A percentile compares a stretch with the other conserved stretches of the same genome.
Conservation (phyloP, 148 eudicot species). For the Polygonum aviculare region DNA sequence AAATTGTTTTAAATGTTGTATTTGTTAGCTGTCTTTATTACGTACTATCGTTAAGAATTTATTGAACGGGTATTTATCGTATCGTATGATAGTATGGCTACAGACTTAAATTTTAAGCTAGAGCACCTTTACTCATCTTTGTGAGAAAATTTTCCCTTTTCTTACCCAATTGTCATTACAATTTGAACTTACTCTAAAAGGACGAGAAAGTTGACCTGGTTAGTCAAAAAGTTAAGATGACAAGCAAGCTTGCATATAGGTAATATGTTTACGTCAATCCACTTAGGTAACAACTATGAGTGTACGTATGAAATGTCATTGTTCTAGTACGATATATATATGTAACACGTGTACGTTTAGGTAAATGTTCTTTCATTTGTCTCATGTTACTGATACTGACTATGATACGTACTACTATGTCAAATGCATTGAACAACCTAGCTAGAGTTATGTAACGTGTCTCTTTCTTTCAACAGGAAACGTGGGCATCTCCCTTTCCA, state of each 20-base stretch:
- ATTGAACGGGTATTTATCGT: neutral
- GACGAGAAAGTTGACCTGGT: no score
- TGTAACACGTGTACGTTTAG: no score
- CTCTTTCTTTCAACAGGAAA: constrained; percentile 9
- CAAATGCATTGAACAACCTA: neutral
- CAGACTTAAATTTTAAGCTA: neutral
- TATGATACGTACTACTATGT: neutral
- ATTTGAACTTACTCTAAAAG: neutral
- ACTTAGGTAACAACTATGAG: no score
- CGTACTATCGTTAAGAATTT: neutral
- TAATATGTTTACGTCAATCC: no score
- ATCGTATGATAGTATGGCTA: neutral
- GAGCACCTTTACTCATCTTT: neutral
- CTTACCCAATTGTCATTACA: neutral
- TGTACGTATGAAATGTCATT: no score
- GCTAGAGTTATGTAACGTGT: neutral
- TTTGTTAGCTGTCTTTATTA: neutral
- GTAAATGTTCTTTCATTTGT: no score
- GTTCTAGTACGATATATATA: no score
- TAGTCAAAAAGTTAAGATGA: no score
- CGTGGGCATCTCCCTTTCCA: constrained; percentile 23
- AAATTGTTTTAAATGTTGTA: neutral
- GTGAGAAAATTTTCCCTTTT: neutral
- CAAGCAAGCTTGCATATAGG: no score
- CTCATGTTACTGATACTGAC: neutral